Percentiles rank a stretch among this genome's conserved stretches.
These are phyloP conservation scores for Malassezia arunalokei DNA, from an alignment of 1,284 basidiomycete species.

Conservation along the genomic window DNA sequence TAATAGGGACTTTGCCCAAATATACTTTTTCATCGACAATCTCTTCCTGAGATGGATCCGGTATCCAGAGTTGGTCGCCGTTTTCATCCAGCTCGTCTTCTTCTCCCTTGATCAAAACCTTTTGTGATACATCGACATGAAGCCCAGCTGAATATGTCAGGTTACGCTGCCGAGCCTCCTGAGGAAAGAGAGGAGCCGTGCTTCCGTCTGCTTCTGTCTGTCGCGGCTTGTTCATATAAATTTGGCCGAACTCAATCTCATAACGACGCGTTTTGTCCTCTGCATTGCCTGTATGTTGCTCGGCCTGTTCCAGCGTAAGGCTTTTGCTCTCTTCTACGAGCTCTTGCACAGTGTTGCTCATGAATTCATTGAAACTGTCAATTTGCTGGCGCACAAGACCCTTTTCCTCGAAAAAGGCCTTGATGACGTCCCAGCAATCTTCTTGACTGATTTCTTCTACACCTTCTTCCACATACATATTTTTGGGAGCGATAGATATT, in stretches of 20 bases:
- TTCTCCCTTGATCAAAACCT: constrained; percentile 64
- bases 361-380: constrained; percentile 97
- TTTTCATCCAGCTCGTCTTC: constrained; percentile 55
- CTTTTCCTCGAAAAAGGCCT: constrained; percentile 91
- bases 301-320: constrained; percentile 86
- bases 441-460: constrained; percentile 42
- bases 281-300: constrained; percentile 66
- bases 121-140: constrained; percentile 90
- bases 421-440: constrained; percentile 53
- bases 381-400: constrained; percentile 95
- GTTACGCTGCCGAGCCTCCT: constrained; percentile 87
- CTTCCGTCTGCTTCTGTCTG: constrained; percentile 92
- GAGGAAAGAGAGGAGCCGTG: constrained; percentile 86
- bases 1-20: constrained; percentile 96
- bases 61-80: constrained; percentile 71
- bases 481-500: not conserved
- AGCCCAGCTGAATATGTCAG: constrained; percentile 89
- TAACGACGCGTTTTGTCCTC: constrained; percentile 62
- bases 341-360: constrained; percentile 99
- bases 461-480: constrained; percentile 24
- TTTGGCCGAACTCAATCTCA: constrained; percentile 94
- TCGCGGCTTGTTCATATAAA: constrained; percentile 86
- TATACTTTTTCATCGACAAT: constrained; percentile 65
- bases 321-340: constrained; percentile 89
- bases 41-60: constrained; percentile 54